Evolutionary conservation across 2,329 filamentous ascomycete genomes (phyloP).

Genomic region (Hypoxylon sp.): DNA sequence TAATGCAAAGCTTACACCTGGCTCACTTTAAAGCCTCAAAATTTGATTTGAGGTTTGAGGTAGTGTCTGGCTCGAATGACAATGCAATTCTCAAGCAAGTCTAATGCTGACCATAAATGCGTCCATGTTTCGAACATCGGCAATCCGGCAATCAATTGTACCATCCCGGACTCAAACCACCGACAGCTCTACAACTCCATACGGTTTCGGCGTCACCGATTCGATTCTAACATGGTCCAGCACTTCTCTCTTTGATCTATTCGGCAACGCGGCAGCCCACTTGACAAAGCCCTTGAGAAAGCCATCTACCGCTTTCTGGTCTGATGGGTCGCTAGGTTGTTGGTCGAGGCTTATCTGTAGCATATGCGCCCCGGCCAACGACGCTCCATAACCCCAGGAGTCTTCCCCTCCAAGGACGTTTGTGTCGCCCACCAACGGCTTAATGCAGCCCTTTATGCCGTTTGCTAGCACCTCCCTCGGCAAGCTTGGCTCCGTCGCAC

Average conservation of each 20-base stretch:
- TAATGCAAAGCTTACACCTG: not conserved
- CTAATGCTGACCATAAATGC: not conserved
- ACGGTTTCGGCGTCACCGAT: conserved; percentile 19
- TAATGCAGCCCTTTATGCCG: conserved; percentile 33
- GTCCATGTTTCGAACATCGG: not conserved
- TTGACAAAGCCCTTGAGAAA: conserved; percentile 36
- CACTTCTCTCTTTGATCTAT: conserved; percentile 34
- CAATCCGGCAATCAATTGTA: not conserved
- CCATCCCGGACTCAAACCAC: not conserved
- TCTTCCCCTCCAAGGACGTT: conserved; percentile 33
- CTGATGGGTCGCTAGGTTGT: conserved; percentile 37
- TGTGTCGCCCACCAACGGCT: conserved; percentile 37
- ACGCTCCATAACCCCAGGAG: conserved; percentile 31
- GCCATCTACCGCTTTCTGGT: conserved; percentile 28
- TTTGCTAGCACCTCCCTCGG: conserved; percentile 32
- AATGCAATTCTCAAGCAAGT: not conserved
- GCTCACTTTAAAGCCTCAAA: not conserved
- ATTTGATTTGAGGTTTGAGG: not conserved
- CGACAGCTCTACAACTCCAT: conserved; percentile 18
- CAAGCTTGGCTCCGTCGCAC: conserved; percentile 38
- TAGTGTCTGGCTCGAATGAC: not conserved
- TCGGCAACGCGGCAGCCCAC: conserved; percentile 33
- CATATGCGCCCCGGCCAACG: conserved; percentile 41
- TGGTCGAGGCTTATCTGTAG: conserved; percentile 37
- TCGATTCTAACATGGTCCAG: conserved; percentile 39